Conservation (phyloP, 2,329 filamentous ascomycete species). For the Colletotrichum tropicale region DNA sequence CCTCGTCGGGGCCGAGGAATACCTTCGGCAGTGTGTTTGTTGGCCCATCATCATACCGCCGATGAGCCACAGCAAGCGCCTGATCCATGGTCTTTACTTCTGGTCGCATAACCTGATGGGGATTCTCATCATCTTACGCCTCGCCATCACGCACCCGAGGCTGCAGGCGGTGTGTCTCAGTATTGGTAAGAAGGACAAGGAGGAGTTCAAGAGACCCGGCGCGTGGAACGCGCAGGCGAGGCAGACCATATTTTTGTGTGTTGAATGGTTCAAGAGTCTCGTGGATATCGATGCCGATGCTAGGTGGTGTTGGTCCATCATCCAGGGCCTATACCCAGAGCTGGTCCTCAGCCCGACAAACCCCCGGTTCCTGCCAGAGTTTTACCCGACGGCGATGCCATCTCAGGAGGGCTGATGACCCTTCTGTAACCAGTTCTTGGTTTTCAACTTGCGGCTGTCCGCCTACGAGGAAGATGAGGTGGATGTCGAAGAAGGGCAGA, state of each 20-base stretch:
- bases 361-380: neutral
- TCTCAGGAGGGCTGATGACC: neutral
- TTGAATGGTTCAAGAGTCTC: conserved; percentile 66
- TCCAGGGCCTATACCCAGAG: conserved; percentile 47
- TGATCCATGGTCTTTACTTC: conserved; percentile 63
- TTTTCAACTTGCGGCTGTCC: neutral
- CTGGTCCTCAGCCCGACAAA: neutral
- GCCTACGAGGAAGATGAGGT: neutral
- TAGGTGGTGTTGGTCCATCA: conserved; percentile 59
- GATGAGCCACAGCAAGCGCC: conserved; percentile 59
- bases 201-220: conserved; percentile 43
- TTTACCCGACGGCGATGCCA: neutral
- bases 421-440: neutral
- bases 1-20: conserved; percentile 57
- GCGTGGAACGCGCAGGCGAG: conserved; percentile 44
- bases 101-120: conserved; percentile 68
- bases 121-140: conserved; percentile 60
- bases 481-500: neutral
- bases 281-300: conserved; percentile 58
- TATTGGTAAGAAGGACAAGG: conserved; percentile 26
- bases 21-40: conserved; percentile 59
- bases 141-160: conserved; percentile 56
- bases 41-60: conserved; percentile 67
- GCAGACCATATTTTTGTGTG: conserved; percentile 52
- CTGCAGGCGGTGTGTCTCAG: conserved; percentile 49